Evolutionary conservation across 169 alveolate genomes (phyloP).

Genomic region (Plasmodium adleri): DNA sequence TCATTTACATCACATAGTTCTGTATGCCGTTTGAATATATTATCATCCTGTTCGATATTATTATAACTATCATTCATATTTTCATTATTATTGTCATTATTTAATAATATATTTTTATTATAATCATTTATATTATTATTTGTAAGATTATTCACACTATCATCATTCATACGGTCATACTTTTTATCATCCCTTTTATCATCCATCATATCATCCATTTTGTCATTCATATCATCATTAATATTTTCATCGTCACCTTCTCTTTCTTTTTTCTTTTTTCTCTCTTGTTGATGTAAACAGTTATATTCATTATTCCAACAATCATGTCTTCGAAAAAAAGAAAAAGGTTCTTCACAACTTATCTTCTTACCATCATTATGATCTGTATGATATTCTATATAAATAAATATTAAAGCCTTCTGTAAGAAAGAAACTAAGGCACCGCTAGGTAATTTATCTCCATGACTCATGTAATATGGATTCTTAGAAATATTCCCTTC

Average conservation of each 20-base stretch:
- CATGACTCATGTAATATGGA: conserved; percentile 88
- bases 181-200: conserved; percentile 11
- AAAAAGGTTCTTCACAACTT: conserved; percentile 89
- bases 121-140: conserved; percentile 26
- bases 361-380: conserved; percentile 85
- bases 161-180: conserved; percentile 18
- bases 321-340: conserved; percentile 89
- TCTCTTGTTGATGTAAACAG: conserved; percentile 56
- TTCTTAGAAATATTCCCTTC: conserved; percentile 88
- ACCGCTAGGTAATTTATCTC: conserved; percentile 90
- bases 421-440: conserved; percentile 91
- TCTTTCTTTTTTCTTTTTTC: conserved; percentile 24
- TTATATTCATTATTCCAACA: conserved; percentile 85
- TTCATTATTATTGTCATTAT: background rate
- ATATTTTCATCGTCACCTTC: background rate
- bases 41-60: background rate
- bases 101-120: conserved; percentile 1
- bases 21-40: background rate
- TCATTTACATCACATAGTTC: background rate
- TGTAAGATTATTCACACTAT: conserved; percentile 35
- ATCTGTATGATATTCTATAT: conserved; percentile 91
- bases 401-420: conserved; percentile 90
- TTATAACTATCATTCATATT: background rate
- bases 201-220: conserved; percentile 2
- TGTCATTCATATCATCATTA: no score